phyloP scores from a whole-genome alignment of 2,329 filamentous ascomycete species.

The Cryphonectria radicalis region DNA sequence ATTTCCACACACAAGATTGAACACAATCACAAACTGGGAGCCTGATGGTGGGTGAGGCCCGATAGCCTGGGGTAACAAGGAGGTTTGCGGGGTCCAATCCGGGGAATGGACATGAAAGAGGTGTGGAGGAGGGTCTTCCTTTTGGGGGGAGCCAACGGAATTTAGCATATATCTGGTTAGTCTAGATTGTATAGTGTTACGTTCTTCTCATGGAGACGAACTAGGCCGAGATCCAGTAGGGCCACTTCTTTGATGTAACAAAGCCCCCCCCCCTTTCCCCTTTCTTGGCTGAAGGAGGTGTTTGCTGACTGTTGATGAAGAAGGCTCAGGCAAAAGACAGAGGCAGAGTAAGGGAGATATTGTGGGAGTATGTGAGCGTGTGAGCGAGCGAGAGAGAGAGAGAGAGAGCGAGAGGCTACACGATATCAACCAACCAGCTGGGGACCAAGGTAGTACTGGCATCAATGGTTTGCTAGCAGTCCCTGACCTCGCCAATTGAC shows the following conservation, averaged over 20 bases:
- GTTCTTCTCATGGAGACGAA: background rate
- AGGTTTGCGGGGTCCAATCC: background rate
- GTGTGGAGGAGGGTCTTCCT: background rate
- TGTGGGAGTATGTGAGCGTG: no score
- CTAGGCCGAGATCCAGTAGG: background rate
- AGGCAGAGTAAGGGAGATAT: background rate
- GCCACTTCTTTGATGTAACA: background rate
- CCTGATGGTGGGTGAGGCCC: background rate
- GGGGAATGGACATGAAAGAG: constrained; percentile 3
- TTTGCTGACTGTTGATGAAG: background rate
- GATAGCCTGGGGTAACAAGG: background rate
- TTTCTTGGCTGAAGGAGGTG: background rate
- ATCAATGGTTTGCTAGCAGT: background rate
- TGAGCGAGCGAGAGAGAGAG: no score
- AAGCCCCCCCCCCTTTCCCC: no score
- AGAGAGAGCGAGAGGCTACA: background rate
- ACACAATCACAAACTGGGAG: no score
- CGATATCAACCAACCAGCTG: background rate
- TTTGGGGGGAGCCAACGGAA: background rate
- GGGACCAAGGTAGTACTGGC: background rate
- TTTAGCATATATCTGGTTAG: background rate
- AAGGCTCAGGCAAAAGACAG: background rate
- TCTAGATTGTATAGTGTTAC: background rate
- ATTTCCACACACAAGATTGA: background rate
- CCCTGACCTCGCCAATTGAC: background rate